Base-by-base conservation (phyloP, 441 rosid species). In the Eruca vesicaria region DNA sequence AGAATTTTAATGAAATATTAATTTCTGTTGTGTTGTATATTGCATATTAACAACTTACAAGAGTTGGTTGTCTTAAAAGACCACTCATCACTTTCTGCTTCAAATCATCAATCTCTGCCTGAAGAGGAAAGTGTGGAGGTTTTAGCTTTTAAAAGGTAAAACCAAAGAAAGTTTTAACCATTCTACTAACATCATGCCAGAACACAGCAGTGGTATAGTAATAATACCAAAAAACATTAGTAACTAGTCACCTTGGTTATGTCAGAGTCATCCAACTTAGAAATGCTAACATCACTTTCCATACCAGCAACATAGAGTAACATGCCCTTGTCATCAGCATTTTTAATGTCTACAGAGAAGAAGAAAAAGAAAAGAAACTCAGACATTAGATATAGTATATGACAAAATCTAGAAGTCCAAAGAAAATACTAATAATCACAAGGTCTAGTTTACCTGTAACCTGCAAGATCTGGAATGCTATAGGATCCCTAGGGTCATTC, bases 401-500 rank as follows among this genome's bases (percentile, higher is more conserved):
- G 0, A 12, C 8, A 19, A 14, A 43, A 19, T 38, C 58, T 35
- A 15, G 23, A 12, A 21, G 11, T 5, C 35, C 5, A 12, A 26
- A 28, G 6, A 38, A 38, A 38, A 35, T 15, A 45, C 38, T 66
- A 59, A 32, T 53, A 55, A 60, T 23, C 35, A 66, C 2, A 5
- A 29, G 16, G 19, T 4, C 0, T 20, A 33, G 2, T 18, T 69
- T 75, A 90, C 92, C 91, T 85, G 79, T 86, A 63, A 88, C 92
- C 79, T 82, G 84, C 72, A 80, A 59, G 69, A 90, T 76, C 75
- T 83, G 85, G 77, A 73, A 75, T 23, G 66, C 80, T 16, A 35
- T 32, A 67, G 8, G 18, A 65, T 85, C 84, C 29, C 66, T 73
- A 33, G 85, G 80, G 63, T 81, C 81, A 63, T 68, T 77, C 81